Base-by-base conservation (phyloP, 2,329 filamentous ascomycete genomes). In the Zelopaecilomyces penicillatus region DNA sequence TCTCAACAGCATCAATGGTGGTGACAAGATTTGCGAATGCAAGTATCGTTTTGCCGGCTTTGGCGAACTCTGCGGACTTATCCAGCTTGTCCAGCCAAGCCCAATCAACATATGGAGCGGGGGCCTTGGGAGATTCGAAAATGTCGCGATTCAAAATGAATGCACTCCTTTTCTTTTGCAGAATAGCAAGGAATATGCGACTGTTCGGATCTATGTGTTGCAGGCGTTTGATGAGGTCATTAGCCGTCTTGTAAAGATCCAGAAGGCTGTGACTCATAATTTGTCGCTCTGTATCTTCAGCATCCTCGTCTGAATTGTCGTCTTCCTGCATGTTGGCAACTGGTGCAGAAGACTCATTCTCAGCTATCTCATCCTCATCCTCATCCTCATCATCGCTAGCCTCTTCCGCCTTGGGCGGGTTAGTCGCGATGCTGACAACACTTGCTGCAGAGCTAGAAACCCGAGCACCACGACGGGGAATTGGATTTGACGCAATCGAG, bases 11-110 rank as follows among this genome's bases (percentile, higher is more conserved):
- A 42, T 65, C 57, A 8, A 66, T 55, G 5, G 65, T 56, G 4
- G 57, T 55, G 26, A 60, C 63, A 5, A 66, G 54, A 44, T 71
- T 71, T 28, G 61, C 62, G 29, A 55, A 52, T 4, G 56, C 58
- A 11, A 65, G 50, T 10, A 54, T 48, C 10, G 30, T 48, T 6
- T 35, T 43, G 26, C 45, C 50, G 29, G 27, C 30, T 26, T 38
- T 42, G 7, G 37, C 40, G 10, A 35, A 4, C 4, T 43, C 37
- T 7, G 40, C 3, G 5, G 35, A 26, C 4, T 42, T 33, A 28
- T 49, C 41, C 8, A 42, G 37, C 5, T 42, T 34, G 5, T 45
- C 30, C 7, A 58, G 19, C 42, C 49, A 49, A 1, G 40, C 11
- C 41, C 55, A 52, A 50, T 65, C 54, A 27, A 68, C 54, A 38